Conservation (phyloP, 345 rosid species). For the Pistacia atlantica region DNA sequence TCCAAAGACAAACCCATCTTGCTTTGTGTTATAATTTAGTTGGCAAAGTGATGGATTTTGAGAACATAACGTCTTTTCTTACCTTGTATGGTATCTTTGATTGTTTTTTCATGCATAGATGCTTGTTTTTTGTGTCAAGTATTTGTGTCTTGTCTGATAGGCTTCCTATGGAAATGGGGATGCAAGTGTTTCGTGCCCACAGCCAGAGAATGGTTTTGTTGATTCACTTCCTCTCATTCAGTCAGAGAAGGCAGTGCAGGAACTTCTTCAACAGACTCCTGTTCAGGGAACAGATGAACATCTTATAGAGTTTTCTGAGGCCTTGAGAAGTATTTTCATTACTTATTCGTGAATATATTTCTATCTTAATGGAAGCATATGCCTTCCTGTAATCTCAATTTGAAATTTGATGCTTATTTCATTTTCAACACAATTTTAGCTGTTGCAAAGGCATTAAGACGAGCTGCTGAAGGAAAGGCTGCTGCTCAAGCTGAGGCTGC, state of each 20-base stretch:
- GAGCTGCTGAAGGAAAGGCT: slow-evolving; percentile 97
- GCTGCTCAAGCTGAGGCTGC: slow-evolving; percentile 97
- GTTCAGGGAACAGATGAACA: slow-evolving; percentile 79
- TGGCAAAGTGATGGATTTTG: too few species aligned
- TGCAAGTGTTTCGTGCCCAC: slow-evolving; percentile 40
- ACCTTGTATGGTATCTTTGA: background rate
- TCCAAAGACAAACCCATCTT: background rate
- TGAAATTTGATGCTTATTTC: slow-evolving; percentile 18
- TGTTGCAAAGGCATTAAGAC: slow-evolving; percentile 92
- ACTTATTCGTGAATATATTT: slow-evolving; percentile 11
- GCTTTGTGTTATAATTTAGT: background rate
- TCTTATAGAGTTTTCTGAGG: slow-evolving; percentile 93
- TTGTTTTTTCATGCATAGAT: background rate
- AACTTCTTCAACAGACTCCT: slow-evolving; percentile 81
- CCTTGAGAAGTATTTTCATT: slow-evolving; percentile 76
- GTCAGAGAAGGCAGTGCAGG: slow-evolving; percentile 91
- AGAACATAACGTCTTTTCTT: background rate
- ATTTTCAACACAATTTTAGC: slow-evolving; percentile 45
- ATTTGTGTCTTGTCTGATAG: slow-evolving; percentile 27
- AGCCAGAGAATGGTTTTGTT: slow-evolving; percentile 48
- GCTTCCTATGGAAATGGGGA: slow-evolving; percentile 58
- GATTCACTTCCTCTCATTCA: slow-evolving; percentile 53
- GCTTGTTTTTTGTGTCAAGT: background rate
- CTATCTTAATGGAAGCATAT: slow-evolving; percentile 14
- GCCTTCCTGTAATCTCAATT: slow-evolving; percentile 3